These are phyloP conservation scores for Trapa incisa DNA, from an alignment of 345 rosid species.

Conservation along the genomic window DNA sequence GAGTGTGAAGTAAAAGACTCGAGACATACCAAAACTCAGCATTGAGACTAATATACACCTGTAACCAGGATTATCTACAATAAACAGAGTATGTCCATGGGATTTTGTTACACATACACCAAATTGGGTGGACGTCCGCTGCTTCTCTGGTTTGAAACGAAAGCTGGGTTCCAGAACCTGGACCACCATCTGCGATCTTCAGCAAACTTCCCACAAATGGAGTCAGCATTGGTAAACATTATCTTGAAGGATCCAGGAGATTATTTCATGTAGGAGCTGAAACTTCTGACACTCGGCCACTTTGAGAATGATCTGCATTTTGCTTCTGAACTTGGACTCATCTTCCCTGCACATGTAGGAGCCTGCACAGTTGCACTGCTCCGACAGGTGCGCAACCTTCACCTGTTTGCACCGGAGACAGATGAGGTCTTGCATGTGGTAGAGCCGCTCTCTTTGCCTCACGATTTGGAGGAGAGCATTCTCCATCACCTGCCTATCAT, in stretches of 20 bases:
- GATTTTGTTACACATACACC: too few relatives aligned
- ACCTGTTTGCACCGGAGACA: constrained; percentile 80
- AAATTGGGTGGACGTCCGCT: too few relatives aligned
- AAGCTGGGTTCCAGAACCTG: not conserved
- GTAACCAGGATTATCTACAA: too few relatives aligned
- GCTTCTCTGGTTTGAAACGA: not conserved
- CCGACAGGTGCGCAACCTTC: constrained; percentile 74
- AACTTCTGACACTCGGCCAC: constrained; percentile 54
- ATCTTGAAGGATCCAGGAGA: constrained; percentile 48
- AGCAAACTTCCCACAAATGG: too few relatives aligned
- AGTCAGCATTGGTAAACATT: not conserved
- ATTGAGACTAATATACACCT: too few relatives aligned
- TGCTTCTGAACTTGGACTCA: constrained; percentile 41
- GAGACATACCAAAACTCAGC: too few relatives aligned
- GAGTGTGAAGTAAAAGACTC: too few relatives aligned
- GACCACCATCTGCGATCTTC: too few relatives aligned
- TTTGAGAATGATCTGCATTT: constrained; percentile 59
- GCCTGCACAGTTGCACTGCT: constrained; percentile 80
- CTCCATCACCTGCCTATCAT: constrained; percentile 65
- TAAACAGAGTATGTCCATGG: too few relatives aligned
- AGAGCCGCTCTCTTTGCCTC: constrained; percentile 63
- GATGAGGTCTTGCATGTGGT: constrained; percentile 79
- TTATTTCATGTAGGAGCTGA: constrained; percentile 44
- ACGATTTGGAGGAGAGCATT: constrained; percentile 75
- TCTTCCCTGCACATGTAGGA: constrained; percentile 65